Evolutionary conservation across 495 filamentous ascomycete species (phyloP).

Genomic region (Neurospora cerealis): DNA sequence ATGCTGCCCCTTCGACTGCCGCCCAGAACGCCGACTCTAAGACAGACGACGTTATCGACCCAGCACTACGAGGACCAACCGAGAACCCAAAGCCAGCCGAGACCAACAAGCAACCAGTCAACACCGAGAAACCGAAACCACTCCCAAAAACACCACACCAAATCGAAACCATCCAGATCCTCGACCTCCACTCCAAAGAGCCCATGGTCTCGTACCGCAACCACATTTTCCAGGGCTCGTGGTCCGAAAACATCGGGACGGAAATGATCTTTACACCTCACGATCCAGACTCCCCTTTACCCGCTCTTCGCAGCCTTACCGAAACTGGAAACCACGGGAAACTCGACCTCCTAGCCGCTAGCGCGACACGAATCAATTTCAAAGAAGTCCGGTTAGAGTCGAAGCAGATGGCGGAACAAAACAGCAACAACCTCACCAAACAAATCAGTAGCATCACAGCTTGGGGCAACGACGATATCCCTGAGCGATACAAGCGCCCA

Average conservation of each 20-base stretch:
- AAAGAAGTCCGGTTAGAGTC: constrained; percentile 16
- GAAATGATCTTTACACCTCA: constrained; percentile 60
- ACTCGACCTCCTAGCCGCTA: constrained; percentile 54
- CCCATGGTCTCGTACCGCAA: constrained; percentile 69
- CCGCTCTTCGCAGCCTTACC: constrained; percentile 32
- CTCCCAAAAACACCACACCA: constrained; percentile 12
- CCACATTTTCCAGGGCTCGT: constrained; percentile 62
- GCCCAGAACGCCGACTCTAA: not conserved
- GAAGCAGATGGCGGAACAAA: constrained; percentile 3
- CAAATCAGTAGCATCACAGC: not conserved
- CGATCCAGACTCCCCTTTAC: constrained; percentile 27
- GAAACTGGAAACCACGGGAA: no score
- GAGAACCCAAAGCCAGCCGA: not conserved
- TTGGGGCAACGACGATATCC: constrained; percentile 13
- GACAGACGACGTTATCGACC: constrained; percentile 4
- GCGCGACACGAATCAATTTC: constrained; percentile 37
- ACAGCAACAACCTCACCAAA: constrained; percentile 1
- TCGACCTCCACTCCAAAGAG: constrained; percentile 61
- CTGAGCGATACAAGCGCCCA: constrained; percentile 21
- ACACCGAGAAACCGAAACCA: constrained; percentile 8
- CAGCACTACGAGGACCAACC: constrained; percentile 2
- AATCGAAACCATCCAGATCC: constrained; percentile 52
- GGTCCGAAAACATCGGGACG: constrained; percentile 70
- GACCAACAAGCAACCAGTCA: not conserved
- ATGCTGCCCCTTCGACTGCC: not conserved